phyloP scores from a whole-genome alignment of 2,329 filamentous ascomycete genomes.

The Fusarium nisikadoi region DNA sequence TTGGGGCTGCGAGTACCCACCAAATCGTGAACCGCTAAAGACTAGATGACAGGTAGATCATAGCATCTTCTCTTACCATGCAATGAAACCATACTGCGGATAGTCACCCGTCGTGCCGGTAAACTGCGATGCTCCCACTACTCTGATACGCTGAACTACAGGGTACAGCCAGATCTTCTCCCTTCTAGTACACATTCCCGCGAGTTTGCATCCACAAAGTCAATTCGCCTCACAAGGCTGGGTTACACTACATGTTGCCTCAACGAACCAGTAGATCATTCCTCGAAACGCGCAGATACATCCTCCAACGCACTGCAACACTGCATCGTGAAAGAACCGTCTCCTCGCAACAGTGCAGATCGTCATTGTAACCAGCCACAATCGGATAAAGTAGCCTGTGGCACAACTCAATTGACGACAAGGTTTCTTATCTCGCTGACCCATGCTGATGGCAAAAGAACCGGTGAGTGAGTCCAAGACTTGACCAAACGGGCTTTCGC shows the following conservation, averaged over 20 bases:
- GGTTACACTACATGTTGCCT: constrained; percentile 6
- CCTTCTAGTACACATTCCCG: background rate
- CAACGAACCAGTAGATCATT: constrained; percentile 19
- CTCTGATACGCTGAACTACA: background rate
- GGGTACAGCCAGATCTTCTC: background rate
- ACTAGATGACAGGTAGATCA: background rate
- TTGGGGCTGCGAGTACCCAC: no score
- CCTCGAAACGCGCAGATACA: background rate
- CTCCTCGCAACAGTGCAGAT: constrained; percentile 1
- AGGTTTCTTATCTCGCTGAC: constrained; percentile 23
- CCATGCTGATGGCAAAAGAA: constrained; percentile 18
- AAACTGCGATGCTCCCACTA: rapidly evolving
- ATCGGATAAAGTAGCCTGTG: constrained; percentile 1
- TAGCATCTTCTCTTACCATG: background rate
- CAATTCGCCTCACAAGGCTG: constrained; percentile 20
- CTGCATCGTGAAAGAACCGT: background rate
- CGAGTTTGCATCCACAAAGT: background rate
- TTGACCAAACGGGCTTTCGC: background rate
- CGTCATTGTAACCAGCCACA: background rate
- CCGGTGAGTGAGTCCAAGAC: constrained; percentile 3
- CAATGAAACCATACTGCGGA: background rate
- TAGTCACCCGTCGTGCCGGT: background rate
- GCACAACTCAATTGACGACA: constrained; percentile 17
- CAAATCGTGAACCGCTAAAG: background rate
- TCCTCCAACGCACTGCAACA: constrained; percentile 12